phyloP scores from a whole-genome alignment of 495 filamentous ascomycete species.

The Hypomontagnella monticulosa region DNA sequence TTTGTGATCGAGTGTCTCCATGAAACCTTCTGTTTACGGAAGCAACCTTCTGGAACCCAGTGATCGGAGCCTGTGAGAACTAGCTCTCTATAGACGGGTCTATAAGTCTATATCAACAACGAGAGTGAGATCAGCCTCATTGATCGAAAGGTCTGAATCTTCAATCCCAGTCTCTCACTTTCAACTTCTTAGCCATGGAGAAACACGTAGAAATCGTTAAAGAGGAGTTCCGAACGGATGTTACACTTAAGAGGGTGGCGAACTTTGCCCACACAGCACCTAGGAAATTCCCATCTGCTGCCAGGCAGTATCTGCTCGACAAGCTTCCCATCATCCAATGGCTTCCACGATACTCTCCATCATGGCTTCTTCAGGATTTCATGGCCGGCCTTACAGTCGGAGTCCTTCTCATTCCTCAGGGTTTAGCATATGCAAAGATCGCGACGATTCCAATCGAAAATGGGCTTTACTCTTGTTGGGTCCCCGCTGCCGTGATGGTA shows the following conservation, averaged over 20 bases:
- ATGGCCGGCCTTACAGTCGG: constrained; percentile 63
- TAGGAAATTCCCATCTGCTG: constrained; percentile 48
- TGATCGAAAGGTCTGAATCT: not conserved
- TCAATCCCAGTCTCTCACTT: not conserved
- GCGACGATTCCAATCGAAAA: constrained; percentile 62
- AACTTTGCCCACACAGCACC: constrained; percentile 44
- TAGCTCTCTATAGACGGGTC: constrained; percentile 20
- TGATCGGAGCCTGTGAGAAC: not conserved
- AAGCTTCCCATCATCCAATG: constrained; percentile 65
- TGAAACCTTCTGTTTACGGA: constrained; percentile 43
- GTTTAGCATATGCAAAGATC: constrained; percentile 62
- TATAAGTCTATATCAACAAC: constrained; percentile 31
- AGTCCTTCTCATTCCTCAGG: constrained; percentile 62
- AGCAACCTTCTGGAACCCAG: constrained; percentile 13
- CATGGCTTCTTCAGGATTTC: constrained; percentile 60
- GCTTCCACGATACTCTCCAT: constrained; percentile 58
- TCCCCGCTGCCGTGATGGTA: constrained; percentile 59
- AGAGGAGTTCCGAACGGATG: constrained; percentile 47
- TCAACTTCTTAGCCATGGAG: constrained; percentile 24
- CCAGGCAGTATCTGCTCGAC: constrained; percentile 57
- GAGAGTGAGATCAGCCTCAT: constrained; percentile 19
- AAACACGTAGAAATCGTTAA: constrained; percentile 29
- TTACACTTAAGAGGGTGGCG: constrained; percentile 49
- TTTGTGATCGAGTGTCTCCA: constrained; percentile 18
- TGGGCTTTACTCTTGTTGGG: constrained; percentile 63